Evolutionary conservation across 2,329 filamentous ascomycete genomes (phyloP), one percentile per base, ranked within the genome.

Genomic region (Talaromyces sp.): DNA sequence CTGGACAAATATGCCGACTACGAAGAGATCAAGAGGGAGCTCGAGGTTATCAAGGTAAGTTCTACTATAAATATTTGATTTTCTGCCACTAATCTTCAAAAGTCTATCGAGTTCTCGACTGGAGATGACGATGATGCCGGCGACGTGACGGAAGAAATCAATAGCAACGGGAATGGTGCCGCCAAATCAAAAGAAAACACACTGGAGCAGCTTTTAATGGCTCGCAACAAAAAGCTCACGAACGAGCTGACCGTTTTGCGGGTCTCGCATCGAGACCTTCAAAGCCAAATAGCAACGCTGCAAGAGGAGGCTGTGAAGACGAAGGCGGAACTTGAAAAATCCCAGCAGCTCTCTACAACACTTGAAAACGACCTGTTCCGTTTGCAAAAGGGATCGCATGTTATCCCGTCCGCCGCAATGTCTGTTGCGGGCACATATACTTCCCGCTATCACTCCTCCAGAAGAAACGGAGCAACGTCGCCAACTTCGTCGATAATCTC

Each of bases 401-500:
- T 86, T 5, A 95, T 96, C 72, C 91, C 93, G 56, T 82, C 82
- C 0, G 92, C 91, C 0, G 93, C 91, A 7, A 92, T 93, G 72
- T 98, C 93, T 1, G 90, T 97, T 46, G 93, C 93, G 2, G 93
- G 93, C 46, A 98, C 93, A 3, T 96, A 96, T 73, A 85, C 87
- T 56, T 93, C 89, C 24, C 86, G 89, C 55, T 90, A 92, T 69
- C 88, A 89, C 2, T 87, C 86, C 66, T 87, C 89, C 43, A 84
- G 89, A 55, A 85, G 86, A 68, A 86, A 89, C 31, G 84, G 89
- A 11, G 59, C n/a, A 19, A 85, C 89, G 17, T 98, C 95, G 2
- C 96, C 95, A 0, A 98, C 95, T 0, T 98, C 93, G 4, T 98
- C 93, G 21, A 98, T 99, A 69, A 98, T 99, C 68, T 97, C 93